Evolutionary conservation across 352 stramenopile species (phyloP).

Genomic region (Globisporangium viniferum): DNA sequence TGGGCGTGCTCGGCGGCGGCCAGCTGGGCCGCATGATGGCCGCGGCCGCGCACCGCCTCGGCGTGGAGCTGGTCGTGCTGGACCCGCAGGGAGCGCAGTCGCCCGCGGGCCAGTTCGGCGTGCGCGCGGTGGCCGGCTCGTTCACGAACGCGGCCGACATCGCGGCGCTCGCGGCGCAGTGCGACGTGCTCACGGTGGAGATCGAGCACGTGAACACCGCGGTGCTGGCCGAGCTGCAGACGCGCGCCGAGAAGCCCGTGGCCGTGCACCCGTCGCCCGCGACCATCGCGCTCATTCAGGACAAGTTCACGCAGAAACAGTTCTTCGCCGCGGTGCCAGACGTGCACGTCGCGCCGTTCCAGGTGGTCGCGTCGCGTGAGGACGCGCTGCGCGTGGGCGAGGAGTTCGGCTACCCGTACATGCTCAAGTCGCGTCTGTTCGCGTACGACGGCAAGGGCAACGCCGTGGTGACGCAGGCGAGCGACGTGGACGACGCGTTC

Average conservation of each 20-base stretch:
- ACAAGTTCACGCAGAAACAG: constrained; percentile 97
- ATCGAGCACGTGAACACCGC: constrained; percentile 98
- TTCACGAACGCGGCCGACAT: constrained; percentile 75
- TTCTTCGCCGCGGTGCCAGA: constrained; percentile 50
- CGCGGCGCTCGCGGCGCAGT: constrained; percentile 67
- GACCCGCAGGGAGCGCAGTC: constrained; percentile 84
- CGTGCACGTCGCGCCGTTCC: constrained; percentile 58
- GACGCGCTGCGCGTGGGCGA: constrained; percentile 43
- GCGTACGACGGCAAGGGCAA: constrained; percentile 98
- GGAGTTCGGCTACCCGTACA: constrained; percentile 93
- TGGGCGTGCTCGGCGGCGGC: constrained; percentile 94
- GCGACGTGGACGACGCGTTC: constrained; percentile 85
- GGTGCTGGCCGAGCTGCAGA: constrained; percentile 87
- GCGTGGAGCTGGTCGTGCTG: constrained; percentile 91
- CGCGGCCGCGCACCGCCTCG: constrained; percentile 93
- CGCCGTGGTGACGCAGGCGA: constrained; percentile 83
- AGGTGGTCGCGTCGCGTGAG: constrained; percentile 38
- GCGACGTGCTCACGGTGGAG: constrained; percentile 96
- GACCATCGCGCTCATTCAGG: constrained; percentile 95
- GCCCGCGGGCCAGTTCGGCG: constrained; percentile 70
- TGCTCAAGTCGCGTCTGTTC: constrained; percentile 96
- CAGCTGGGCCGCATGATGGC: constrained; percentile 99
- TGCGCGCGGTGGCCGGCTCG: constrained; percentile 68
- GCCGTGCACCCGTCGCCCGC: constrained; percentile 80
- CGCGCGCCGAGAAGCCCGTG: constrained; percentile 22